phyloP scores from a whole-genome alignment of 139 green algal species.

The Chlorella sp. region DNA sequence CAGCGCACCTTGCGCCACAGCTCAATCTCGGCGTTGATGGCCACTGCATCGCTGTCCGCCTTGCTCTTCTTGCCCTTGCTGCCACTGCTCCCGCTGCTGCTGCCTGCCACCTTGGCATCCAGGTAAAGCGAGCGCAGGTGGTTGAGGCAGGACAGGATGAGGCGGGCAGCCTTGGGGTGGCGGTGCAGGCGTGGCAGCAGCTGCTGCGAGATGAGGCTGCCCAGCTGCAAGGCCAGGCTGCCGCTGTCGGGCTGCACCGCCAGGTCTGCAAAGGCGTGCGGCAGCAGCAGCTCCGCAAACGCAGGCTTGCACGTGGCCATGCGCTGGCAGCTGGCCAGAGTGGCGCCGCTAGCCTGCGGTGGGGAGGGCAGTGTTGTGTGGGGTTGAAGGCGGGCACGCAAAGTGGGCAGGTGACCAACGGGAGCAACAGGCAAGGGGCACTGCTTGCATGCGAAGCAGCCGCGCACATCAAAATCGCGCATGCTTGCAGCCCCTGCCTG shows the following conservation, averaged over 20 bases:
- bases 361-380: background rate
- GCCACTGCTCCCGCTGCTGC: background rate
- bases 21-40: background rate
- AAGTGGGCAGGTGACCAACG: background rate
- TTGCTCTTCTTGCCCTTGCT: conserved; percentile 9
- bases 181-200: conserved; percentile 34
- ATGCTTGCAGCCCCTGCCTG: background rate
- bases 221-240: conserved; percentile 17
- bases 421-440: background rate
- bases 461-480: too few species aligned
- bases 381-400: background rate
- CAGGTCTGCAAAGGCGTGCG: conserved; percentile 60
- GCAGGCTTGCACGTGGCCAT: conserved; percentile 52
- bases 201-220: background rate
- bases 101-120: conserved; percentile 32
- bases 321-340: conserved; percentile 41
- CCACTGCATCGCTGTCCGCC: background rate
- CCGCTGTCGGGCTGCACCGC: conserved; percentile 36
- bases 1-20: conserved; percentile 24
- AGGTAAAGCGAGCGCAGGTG: conserved; percentile 55
- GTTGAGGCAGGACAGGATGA: conserved; percentile 69
- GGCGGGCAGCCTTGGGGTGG: conserved; percentile 52
- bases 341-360: conserved; percentile 25
- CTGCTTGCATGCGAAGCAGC: too few species aligned
- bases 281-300: conserved; percentile 71